Evolutionary conservation across 31 red algal genomes (phyloP).

Genomic region (Endocladia muricata): DNA sequence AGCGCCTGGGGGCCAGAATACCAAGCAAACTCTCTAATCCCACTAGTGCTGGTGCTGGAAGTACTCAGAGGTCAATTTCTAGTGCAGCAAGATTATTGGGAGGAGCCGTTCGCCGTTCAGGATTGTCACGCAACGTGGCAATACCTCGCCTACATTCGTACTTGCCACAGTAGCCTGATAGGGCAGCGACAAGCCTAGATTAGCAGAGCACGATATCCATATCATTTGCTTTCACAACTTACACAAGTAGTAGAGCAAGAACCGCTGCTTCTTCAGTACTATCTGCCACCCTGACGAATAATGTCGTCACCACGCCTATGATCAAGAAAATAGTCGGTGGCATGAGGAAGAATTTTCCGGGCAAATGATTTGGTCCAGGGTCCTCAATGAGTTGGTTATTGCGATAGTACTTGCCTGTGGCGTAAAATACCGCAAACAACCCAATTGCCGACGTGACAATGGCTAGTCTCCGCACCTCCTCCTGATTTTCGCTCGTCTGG

Average conservation of each 20-base stretch:
- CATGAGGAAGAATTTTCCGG: not conserved
- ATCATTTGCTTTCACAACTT: not conserved
- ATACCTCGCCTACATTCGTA: constrained; percentile 34
- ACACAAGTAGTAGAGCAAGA: constrained; percentile 21
- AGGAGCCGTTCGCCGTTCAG: constrained; percentile 12
- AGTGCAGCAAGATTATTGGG: not conserved
- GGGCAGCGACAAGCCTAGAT: not conserved
- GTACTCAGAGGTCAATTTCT: not conserved
- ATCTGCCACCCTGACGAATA: constrained; percentile 28
- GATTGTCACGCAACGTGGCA: constrained; percentile 18
- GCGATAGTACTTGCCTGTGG: constrained; percentile 27
- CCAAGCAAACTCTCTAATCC: not conserved
- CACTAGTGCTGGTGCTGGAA: not conserved
- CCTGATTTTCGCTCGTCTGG: not conserved
- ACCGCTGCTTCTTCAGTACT: constrained; percentile 30
- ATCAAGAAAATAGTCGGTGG: constrained; percentile 13
- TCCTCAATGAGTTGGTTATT: constrained; percentile 39
- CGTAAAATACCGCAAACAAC: constrained; percentile 13
- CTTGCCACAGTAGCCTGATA: not conserved
- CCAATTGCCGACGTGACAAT: constrained; percentile 5
- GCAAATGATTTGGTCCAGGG: constrained; percentile 26
- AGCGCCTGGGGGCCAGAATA: constrained; percentile 25
- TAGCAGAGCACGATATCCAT: not conserved
- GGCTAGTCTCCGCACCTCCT: constrained; percentile 6
- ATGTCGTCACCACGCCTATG: not conserved